Evolutionary conservation across 2,329 filamentous ascomycete species (phyloP), one percentile per base, ranked within the genome.

Genomic region (Aureobasidium zeae): DNA sequence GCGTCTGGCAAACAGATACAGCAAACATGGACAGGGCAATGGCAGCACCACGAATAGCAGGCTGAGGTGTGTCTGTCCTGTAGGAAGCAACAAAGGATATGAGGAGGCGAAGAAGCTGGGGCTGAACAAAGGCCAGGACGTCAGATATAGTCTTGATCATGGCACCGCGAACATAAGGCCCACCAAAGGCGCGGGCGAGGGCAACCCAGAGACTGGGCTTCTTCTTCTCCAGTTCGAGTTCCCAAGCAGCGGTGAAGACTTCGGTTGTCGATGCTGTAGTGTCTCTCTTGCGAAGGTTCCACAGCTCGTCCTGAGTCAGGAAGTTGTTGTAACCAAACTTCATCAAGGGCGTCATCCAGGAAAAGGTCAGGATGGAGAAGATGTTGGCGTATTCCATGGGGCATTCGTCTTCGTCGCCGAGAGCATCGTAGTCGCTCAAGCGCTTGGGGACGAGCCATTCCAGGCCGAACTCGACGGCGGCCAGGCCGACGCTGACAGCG

Each of bases 311-410:
- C 61, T 96, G 87, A 1, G 87, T 94, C 49, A 98, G 71, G 61
- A 79, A 98, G 47, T 88, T 78, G 57, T 83, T 85, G 69, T 98
- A 96, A 1, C 91, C 91, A 58, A 82, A 82, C 58, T 80, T 87
- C 91, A 98, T 98, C 76, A 98, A 69, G 0, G 91, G 88, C 0
- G 91, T 96, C 89, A 98, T 95, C 91, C 91, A 98, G 44, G 83
- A 81, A 63, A 98, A 98, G 0, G 89, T 94, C 33, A 98, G 73
- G 38, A 85, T 78, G 3, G 89, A 94, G 66, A 98, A 98, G 41
- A 96, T 72, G 48, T 89, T 87, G 10, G 91, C 88, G 61, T 94
- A 94, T 64, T 96, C 88, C 49, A 85, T 79, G 0, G 83, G 83
- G 45, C 79, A 83, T 62, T 84, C 80, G 52, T 83, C 75, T 29